These are phyloP conservation scores for Pogostemon cablin DNA, from an alignment of 257 asterid species.

Conservation along the genomic window DNA sequence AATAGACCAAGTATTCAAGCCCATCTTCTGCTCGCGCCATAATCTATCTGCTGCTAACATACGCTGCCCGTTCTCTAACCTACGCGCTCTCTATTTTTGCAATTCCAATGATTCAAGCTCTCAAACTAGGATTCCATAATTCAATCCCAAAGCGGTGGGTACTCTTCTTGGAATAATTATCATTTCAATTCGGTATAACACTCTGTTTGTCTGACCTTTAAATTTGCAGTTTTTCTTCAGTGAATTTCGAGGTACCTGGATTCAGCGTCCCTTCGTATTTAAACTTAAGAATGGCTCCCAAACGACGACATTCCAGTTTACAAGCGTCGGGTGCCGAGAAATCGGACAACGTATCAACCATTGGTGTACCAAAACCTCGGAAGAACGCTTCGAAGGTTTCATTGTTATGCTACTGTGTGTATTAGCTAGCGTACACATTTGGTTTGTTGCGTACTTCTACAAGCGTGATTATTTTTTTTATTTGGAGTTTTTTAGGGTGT, in stretches of 20 bases:
- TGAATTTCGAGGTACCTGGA: slow-evolving; percentile 38
- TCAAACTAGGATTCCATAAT: slow-evolving; percentile 48
- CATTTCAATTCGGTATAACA: background rate
- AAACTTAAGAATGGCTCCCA: slow-evolving; percentile 55
- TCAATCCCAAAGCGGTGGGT: slow-evolving; percentile 39
- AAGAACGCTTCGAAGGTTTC: slow-evolving; percentile 39
- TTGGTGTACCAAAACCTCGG: slow-evolving; percentile 27
- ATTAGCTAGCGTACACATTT: background rate
- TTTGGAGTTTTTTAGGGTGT: slow-evolving; percentile 6
- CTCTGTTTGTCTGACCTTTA: slow-evolving; percentile 27
- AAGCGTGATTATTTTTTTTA: background rate
- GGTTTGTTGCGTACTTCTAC: background rate
- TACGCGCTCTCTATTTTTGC: slow-evolving; percentile 28
- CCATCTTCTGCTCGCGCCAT: slow-evolving; percentile 31
- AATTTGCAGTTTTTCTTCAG: slow-evolving; percentile 48
- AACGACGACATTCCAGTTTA: slow-evolving; percentile 39
- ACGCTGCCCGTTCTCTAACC: slow-evolving; percentile 28
- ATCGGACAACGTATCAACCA: slow-evolving; percentile 28
- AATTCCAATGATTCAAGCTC: slow-evolving; percentile 55
- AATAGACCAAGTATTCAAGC: background rate
- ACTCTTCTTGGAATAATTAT: background rate
- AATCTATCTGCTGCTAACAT: slow-evolving; percentile 25
- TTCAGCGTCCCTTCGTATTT: slow-evolving; percentile 27
- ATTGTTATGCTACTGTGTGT: background rate
- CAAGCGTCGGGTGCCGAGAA: slow-evolving; percentile 38